phyloP scores from a whole-genome alignment of 148 eudicot species.

The Fagopyrum homotropicum region DNA sequence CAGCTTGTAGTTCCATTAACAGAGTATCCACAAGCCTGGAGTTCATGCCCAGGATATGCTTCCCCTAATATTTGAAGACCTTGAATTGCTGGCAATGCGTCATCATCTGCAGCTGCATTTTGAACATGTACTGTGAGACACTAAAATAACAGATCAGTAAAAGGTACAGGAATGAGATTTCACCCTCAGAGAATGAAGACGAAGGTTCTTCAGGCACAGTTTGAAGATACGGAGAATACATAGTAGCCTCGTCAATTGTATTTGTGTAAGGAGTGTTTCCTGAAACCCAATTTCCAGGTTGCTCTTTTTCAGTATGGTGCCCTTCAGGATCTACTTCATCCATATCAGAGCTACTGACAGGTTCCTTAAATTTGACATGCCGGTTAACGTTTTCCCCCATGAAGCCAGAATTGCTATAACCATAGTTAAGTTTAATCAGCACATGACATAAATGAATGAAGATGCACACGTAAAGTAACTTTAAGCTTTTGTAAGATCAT shows the following conservation, averaged over 20 bases:
- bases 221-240: conserved; percentile 60
- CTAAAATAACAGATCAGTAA: conserved; percentile 11
- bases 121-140: conserved; percentile 13
- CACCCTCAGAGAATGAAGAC: conserved; percentile 89
- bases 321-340: conserved; percentile 49
- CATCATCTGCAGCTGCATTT: conserved; percentile 82
- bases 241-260: conserved; percentile 45
- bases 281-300: conserved; percentile 49
- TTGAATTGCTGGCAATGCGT: conserved; percentile 70
- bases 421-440: conserved; percentile 10
- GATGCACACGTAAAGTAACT: not conserved
- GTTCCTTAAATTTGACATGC: conserved; percentile 71
- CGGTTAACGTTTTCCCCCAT: conserved; percentile 31
- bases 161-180: conserved; percentile 15
- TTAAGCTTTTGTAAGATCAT: not conserved
- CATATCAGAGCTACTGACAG: conserved; percentile 49
- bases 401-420: conserved; percentile 36
- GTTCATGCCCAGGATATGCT: conserved; percentile 77
- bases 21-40: conserved; percentile 75
- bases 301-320: conserved; percentile 43
- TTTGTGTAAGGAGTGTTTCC: conserved; percentile 47
- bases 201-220: conserved; percentile 87
- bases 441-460: not conserved
- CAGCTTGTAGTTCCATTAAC: conserved; percentile 90
- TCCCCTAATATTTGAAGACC: conserved; percentile 93